These are phyloP conservation scores for Colletotrichum chrysophilum DNA, from an alignment of 2,329 filamentous ascomycete species.

Conservation along the genomic window DNA sequence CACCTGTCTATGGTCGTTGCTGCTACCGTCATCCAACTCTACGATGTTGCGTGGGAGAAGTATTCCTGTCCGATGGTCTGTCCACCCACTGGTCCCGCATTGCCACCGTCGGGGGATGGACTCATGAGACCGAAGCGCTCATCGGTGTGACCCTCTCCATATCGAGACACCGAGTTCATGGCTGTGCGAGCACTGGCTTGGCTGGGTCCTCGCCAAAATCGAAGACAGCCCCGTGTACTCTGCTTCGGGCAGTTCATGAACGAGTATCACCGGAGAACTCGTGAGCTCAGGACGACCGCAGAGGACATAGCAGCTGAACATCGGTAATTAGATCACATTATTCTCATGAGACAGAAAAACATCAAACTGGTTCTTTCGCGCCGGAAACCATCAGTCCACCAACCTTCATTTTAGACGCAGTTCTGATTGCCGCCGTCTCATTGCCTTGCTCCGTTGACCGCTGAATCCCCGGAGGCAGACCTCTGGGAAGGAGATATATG, in stretches of 20 bases:
- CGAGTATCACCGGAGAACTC: neutral
- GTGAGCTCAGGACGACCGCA: neutral
- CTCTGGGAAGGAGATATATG: neutral
- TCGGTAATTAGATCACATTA: neutral
- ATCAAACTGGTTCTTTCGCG: neutral
- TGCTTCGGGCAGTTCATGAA: neutral
- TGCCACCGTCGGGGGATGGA: neutral
- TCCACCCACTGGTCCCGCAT: neutral
- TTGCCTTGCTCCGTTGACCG: neutral
- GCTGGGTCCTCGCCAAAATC: neutral
- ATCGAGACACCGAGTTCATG: neutral
- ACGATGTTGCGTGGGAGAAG: neutral
- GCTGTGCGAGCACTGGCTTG: neutral
- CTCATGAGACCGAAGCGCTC: neutral
- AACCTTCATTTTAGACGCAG: neutral
- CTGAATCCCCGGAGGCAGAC: neutral
- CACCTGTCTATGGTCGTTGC: neutral
- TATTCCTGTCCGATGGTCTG: neutral
- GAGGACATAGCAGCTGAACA: rapidly evolving
- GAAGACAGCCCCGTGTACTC: neutral
- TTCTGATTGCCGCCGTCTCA: neutral
- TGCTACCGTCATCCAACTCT: neutral
- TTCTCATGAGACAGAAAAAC: neutral
- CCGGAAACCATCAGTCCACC: neutral
- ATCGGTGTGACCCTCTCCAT: neutral